These are phyloP conservation scores for Scolecobasidium constrictum DNA, from an alignment of 2,329 filamentous ascomycete genomes.

Conservation along the genomic window DNA sequence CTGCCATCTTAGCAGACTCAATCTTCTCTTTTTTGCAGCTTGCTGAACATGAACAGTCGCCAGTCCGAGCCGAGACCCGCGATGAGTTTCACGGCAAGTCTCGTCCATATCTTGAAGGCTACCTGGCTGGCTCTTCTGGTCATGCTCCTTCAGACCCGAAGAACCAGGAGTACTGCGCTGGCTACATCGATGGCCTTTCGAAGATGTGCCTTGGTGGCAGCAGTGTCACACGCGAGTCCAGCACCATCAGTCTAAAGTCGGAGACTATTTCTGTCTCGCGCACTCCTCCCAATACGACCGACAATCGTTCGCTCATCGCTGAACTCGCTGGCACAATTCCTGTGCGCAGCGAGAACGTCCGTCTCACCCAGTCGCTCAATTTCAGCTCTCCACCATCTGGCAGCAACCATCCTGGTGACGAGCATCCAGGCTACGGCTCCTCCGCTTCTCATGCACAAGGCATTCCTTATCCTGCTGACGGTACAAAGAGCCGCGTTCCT, in stretches of 20 bases:
- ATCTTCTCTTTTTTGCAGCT: neutral
- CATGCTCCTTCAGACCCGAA: neutral
- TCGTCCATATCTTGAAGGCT: constrained; percentile 8
- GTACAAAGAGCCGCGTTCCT: neutral
- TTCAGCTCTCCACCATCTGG: neutral
- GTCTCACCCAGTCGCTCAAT: constrained; percentile 3
- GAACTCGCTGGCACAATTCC: neutral
- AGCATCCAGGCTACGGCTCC: neutral
- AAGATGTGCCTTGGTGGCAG: neutral
- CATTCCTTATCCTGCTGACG: neutral
- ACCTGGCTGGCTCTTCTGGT: constrained; percentile 3
- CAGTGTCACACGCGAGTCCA: constrained; percentile 1
- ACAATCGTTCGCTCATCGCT: constrained; percentile 3
- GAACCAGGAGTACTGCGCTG: constrained; percentile 1
- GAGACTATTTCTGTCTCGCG: neutral
- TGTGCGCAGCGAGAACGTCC: constrained; percentile 3
- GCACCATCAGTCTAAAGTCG: constrained; percentile 8
- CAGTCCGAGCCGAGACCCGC: neutral
- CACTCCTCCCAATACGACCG: constrained; percentile 6
- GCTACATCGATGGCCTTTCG: constrained; percentile 7
- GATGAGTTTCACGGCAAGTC: constrained; percentile 9
- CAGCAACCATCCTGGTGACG: constrained; percentile 1
- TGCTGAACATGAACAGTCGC: neutral
- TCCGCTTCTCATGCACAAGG: neutral
- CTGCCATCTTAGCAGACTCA: neutral